These are phyloP conservation scores for Candida nemodendra DNA, from an alignment of 805 yeast species.

Conservation along the genomic window DNA sequence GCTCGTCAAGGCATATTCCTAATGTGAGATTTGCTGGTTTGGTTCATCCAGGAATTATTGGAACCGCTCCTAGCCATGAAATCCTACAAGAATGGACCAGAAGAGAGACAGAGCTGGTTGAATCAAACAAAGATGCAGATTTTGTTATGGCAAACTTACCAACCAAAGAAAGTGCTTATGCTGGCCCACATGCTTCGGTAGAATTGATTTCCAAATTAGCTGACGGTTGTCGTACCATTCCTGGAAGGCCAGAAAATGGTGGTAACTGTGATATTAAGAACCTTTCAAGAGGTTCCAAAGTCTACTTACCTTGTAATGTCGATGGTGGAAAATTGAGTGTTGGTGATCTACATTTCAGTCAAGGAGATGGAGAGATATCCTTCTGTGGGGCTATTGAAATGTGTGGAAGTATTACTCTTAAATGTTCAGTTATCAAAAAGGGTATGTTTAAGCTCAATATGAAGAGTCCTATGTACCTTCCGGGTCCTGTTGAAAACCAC, in stretches of 20 bases:
- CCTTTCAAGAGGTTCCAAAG: conserved; percentile 47
- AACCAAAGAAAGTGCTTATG: conserved; percentile 35
- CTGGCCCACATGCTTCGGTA: conserved; percentile 37
- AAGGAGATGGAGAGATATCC: conserved; percentile 54
- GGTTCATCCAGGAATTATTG: conserved; percentile 52
- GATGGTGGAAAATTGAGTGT: conserved; percentile 47
- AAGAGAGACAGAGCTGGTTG: conserved; percentile 40
- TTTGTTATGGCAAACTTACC: conserved; percentile 42
- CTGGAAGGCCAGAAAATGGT: conserved; percentile 53
- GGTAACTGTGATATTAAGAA: conserved; percentile 55
- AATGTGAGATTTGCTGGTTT: conserved; percentile 49
- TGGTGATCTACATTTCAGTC: conserved; percentile 52
- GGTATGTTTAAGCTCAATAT: conserved; percentile 42
- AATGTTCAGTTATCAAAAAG: conserved; percentile 39
- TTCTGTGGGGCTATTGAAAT: conserved; percentile 56
- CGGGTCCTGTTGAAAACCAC: conserved; percentile 48
- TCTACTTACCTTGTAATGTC: conserved; percentile 47
- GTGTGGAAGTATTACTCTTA: conserved; percentile 47
- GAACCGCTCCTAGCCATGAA: conserved; percentile 48
- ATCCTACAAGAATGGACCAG: conserved; percentile 44
- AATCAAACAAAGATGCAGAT: conserved; percentile 34
- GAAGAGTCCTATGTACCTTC: conserved; percentile 47
- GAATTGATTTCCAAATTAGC: conserved; percentile 31
- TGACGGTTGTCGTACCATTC: conserved; percentile 53
- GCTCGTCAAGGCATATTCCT: conserved; percentile 50